Conservation (phyloP, 1,284 basidiomycete species). For the Laetiporus sulphureus region DNA sequence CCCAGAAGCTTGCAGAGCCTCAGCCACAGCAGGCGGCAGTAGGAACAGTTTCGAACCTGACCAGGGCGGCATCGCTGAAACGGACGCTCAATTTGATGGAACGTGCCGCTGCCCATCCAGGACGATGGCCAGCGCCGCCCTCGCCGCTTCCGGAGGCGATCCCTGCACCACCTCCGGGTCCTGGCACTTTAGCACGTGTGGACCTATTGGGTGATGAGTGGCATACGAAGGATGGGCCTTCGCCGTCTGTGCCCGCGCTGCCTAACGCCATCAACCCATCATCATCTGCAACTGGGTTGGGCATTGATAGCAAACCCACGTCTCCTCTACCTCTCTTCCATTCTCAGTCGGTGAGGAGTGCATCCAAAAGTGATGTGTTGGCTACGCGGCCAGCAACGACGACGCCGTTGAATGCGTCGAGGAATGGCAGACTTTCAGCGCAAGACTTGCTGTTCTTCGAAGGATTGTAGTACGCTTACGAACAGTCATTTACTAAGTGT, state of each 20-base stretch:
- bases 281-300: conserved; percentile 4
- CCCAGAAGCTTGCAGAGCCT: conserved; percentile 1
- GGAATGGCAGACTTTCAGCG: conserved; percentile 45
- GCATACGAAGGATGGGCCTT: not conserved
- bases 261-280: conserved; percentile 10
- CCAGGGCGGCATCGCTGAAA: conserved; percentile 33
- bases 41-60: not conserved
- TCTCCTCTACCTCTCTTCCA: conserved; percentile 3
- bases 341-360: conserved; percentile 5
- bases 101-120: conserved; percentile 42
- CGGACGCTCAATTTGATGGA: conserved; percentile 52
- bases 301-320: conserved; percentile 2
- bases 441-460: conserved; percentile 76
- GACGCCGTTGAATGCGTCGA: conserved; percentile 20
- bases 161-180: conserved; percentile 18
- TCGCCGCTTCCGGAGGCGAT: conserved; percentile 44
- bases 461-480: conserved; percentile 39
- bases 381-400: not conserved
- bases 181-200: conserved; percentile 2
- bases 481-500: no score
- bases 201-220: conserved; percentile 23
- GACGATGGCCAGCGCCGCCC: conserved; percentile 58
- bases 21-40: not conserved
- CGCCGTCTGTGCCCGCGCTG: conserved; percentile 12
- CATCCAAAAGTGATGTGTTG: not conserved